phyloP scores from a whole-genome alignment of 345 rosid species.

The Viola odorata region DNA sequence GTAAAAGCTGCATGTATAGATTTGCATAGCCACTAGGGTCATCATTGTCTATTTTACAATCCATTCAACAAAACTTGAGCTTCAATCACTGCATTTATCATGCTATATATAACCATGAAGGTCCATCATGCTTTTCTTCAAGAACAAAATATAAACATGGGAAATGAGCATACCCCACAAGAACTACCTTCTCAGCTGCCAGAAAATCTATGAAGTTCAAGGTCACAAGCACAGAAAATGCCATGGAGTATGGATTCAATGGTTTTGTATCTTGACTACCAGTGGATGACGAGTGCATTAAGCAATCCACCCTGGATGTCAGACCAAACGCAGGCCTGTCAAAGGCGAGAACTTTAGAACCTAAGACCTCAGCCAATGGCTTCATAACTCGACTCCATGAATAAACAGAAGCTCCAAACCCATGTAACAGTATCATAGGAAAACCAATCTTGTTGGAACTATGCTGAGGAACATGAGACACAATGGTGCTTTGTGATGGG shows the following conservation, averaged over 20 bases:
- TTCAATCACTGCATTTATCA: too few species aligned
- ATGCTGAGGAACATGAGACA: constrained; percentile 7
- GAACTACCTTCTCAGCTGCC: constrained; percentile 60
- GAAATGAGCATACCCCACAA: constrained; percentile 61
- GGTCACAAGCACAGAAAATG: constrained; percentile 71
- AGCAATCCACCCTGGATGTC: constrained; percentile 55
- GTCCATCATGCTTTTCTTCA: too few species aligned
- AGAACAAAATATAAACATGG: not conserved
- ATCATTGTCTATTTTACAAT: too few species aligned
- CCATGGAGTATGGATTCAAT: constrained; percentile 77
- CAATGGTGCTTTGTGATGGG: constrained; percentile 11
- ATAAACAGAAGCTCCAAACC: constrained; percentile 91
- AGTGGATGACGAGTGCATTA: constrained; percentile 12
- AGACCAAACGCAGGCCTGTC: constrained; percentile 91
- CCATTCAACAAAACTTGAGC: too few species aligned
- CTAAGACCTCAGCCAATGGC: constrained; percentile 49
- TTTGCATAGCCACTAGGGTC: too few species aligned
- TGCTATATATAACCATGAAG: too few species aligned
- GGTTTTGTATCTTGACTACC: constrained; percentile 29
- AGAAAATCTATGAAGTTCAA: constrained; percentile 66
- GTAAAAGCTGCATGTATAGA: too few species aligned
- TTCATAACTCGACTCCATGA: constrained; percentile 79
- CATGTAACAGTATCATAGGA: constrained; percentile 77
- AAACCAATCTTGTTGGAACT: constrained; percentile 23
- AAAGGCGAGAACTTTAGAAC: constrained; percentile 77